Evolutionary conservation across 441 rosid genomes (phyloP), one percentile per base, ranked within the genome.

Genomic region (Pelargonium exstipulatum): DNA sequence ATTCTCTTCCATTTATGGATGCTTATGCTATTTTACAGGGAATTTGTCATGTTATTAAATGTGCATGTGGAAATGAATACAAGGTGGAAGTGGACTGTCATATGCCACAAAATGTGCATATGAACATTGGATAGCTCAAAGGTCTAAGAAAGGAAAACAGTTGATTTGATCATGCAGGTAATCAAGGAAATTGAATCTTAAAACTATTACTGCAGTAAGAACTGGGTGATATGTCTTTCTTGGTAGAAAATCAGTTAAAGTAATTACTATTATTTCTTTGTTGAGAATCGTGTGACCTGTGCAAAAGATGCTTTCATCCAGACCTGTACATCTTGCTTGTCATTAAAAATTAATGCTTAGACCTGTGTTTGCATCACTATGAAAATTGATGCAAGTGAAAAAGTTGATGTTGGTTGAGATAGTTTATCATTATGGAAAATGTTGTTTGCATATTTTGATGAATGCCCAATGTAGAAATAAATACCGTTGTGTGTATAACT

Each of bases 51-150:
- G 73, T 69, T 70, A 71, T 82, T 64, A 80, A 77, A 63, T 84
- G 90, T 73, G 71, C 62, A 8, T 84, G 88, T 58, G 88, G 90
- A 69, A 48, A 72, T 53, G 81, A 77, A 53, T 84, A 76, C 82
- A 70, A 57, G 73, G 81, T 81, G 68, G 70, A 64, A 61, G 62
- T 72, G 69, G 68, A 65, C 51, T 37, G 64, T 63, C 61, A 53
- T 63, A 45, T 68, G 26, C 67, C 74, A 76, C 43, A 61, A 53
- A 40, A 37, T 24, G 48, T 1, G 64, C 51, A 14, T 13, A 43
- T 68, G 68, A 72, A 72, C 71, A 12, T 63, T 48, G 62, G 53
- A 60, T 22, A 43, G 10, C 51, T 67, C 26, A 55, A 35, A 20
- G 51, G 64, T n/a, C 32, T 43, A 9, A 20, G 74, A 12, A 32